These are phyloP conservation scores for Botryotinia globosa DNA, from an alignment of 2,329 filamentous ascomycete species.

Conservation along the genomic window DNA sequence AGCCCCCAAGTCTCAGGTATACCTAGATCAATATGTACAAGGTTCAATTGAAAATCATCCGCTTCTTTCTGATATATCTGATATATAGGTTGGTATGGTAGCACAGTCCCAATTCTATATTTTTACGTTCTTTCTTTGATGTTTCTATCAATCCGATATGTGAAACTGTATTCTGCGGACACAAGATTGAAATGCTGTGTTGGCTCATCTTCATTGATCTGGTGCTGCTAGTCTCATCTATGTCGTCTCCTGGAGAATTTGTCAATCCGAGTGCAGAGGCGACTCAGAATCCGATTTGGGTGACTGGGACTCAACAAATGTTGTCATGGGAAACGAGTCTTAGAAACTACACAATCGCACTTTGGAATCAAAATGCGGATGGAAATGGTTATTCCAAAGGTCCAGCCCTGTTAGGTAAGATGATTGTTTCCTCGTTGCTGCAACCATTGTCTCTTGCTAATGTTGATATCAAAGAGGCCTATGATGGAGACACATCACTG, in stretches of 20 bases:
- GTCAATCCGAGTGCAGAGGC: slow-evolving; percentile 5
- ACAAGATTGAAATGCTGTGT: background rate
- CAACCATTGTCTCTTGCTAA: background rate
- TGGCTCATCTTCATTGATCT: slow-evolving; percentile 5
- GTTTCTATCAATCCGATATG: background rate
- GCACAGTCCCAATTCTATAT: background rate
- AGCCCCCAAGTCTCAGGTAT: background rate
- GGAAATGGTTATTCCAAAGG: slow-evolving; percentile 7
- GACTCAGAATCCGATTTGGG: slow-evolving; percentile 13
- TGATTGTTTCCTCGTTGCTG: background rate
- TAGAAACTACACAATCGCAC: slow-evolving; percentile 16
- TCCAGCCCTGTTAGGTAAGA: slow-evolving; percentile 16
- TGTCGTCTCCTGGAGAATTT: slow-evolving; percentile 3
- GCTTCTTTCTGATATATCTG: background rate
- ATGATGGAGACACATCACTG: slow-evolving; percentile 9
- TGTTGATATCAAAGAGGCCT: slow-evolving; percentile 1
- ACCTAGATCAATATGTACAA: background rate
- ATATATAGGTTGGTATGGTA: slow-evolving; percentile 8
- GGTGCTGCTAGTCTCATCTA: slow-evolving; percentile 7
- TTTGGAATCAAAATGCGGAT: slow-evolving; percentile 13
- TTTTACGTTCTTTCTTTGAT: background rate
- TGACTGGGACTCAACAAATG: slow-evolving; percentile 7
- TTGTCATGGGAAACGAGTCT: slow-evolving; percentile 19
- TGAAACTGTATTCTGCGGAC: background rate
- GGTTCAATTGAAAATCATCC: background rate